These are phyloP conservation scores for Striga asiatica DNA, from an alignment of 257 asterid species.

Conservation along the genomic window DNA sequence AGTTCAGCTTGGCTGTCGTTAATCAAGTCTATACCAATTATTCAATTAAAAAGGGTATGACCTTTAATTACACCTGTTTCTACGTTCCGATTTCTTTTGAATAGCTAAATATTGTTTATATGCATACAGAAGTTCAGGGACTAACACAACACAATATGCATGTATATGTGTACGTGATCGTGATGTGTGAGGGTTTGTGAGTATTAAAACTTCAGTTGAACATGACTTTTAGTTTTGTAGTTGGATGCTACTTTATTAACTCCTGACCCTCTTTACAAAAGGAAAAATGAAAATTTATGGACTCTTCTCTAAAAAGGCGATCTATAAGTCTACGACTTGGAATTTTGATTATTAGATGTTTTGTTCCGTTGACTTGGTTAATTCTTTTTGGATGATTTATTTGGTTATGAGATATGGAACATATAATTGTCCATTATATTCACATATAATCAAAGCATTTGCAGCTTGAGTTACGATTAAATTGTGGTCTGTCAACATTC, in stretches of 20 bases:
- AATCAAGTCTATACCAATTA: constrained; percentile 30
- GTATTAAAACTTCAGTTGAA: background rate
- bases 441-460: background rate
- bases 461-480: background rate
- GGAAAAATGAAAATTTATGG: background rate
- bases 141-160: background rate
- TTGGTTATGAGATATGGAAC: constrained; percentile 1
- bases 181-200: background rate
- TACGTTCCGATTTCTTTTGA: constrained; percentile 9
- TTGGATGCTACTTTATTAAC: constrained; percentile 7
- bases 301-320: constrained; percentile 1
- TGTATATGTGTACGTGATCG: background rate
- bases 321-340: background rate
- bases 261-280: background rate
- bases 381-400: constrained; percentile 3
- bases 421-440: background rate
- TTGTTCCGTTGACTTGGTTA: constrained; percentile 2
- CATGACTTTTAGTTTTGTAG: background rate
- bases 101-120: constrained; percentile 1
- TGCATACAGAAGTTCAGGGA: background rate
- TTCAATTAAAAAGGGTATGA: constrained; percentile 33
- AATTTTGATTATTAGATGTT: background rate
- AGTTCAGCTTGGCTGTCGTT: constrained; percentile 50
- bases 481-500: background rate
- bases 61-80: constrained; percentile 10